A percentile compares a stretch with the other conserved stretches of the same genome.
phyloP scores from a whole-genome alignment of 164 flowering plant genomes.

The Cinnamomum chago region DNA sequence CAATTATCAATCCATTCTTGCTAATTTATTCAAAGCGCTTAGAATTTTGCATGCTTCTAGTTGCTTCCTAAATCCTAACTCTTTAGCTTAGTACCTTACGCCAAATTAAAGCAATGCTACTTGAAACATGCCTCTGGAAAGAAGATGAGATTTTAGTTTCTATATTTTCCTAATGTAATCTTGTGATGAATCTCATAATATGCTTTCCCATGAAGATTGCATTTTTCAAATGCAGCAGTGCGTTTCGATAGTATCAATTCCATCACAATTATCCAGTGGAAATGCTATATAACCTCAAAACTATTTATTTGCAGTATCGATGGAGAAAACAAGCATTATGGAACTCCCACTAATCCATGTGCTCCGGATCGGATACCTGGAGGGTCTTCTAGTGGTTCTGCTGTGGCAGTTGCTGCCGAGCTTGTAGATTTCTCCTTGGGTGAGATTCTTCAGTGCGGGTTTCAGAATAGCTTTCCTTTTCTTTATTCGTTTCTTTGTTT shows the following conservation, averaged over 20 bases:
- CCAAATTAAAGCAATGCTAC: background rate
- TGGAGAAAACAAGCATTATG: constrained; percentile 89
- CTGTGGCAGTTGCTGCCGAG: constrained; percentile 80
- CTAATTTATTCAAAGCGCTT: background rate
- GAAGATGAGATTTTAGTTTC: background rate
- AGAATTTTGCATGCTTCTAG: background rate
- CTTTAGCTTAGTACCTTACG: background rate
- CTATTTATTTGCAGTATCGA: constrained; percentile 49
- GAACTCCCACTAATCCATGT: constrained; percentile 81
- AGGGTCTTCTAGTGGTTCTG: constrained; percentile 98
- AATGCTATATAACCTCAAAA: background rate
- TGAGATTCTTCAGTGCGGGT: constrained; percentile 13
- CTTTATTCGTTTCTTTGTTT: too few species aligned
- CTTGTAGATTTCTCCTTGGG: constrained; percentile 90
- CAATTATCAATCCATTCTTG: background rate
- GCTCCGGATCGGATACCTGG: constrained; percentile 84
- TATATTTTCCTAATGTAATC: background rate
- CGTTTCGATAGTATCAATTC: background rate
- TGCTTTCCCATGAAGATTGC: background rate
- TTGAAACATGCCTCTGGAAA: background rate
- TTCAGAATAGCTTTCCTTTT: background rate
- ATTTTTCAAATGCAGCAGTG: background rate
- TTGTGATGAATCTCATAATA: background rate
- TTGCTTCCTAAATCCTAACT: background rate
- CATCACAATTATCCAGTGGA: background rate